Percentiles rank a stretch among this genome's conserved stretches.
These are phyloP conservation scores for Pleurotus tuoliensis DNA, from an alignment of 768 basidiomycete species.

Conservation along the genomic window DNA sequence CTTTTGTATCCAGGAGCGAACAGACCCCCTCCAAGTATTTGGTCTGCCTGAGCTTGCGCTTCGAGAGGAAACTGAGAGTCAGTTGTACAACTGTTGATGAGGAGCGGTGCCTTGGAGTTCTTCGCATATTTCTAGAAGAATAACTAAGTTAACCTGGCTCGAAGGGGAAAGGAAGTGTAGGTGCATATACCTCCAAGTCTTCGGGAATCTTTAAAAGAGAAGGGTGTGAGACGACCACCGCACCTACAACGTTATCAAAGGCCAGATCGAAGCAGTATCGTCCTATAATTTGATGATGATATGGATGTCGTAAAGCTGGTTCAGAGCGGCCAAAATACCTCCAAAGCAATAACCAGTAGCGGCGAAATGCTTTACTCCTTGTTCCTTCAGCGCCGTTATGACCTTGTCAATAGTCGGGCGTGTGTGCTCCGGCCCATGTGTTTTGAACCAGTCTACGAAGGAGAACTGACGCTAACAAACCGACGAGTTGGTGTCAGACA, in stretches of 20 bases:
- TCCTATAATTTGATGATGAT: constrained; percentile 13
- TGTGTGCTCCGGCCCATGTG: constrained; percentile 34
- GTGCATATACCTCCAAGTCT: constrained; percentile 52
- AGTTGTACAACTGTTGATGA: constrained; percentile 62
- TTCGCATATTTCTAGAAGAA: constrained; percentile 41
- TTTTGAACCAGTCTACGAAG: constrained; percentile 35
- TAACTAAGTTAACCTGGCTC: neutral
- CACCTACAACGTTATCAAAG: constrained; percentile 48
- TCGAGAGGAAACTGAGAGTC: constrained; percentile 50
- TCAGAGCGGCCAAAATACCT: constrained; percentile 25
- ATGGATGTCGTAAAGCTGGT: neutral
- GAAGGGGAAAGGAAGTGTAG: neutral
- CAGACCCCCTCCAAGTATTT: constrained; percentile 42
- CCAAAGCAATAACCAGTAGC: constrained; percentile 72
- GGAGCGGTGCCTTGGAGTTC: constrained; percentile 47
- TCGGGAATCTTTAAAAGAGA: constrained; percentile 52
- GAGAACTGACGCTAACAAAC: constrained; percentile 30
- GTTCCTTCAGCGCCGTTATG: constrained; percentile 48
- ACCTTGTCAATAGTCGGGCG: constrained; percentile 54
- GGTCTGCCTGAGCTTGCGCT: constrained; percentile 40
- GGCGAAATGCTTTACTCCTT: constrained; percentile 55
- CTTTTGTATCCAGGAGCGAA: constrained; percentile 48
- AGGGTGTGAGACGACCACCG: constrained; percentile 52
- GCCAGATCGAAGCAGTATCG: constrained; percentile 63
- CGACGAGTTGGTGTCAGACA: neutral